Evolutionary conservation across 2,329 filamentous ascomycete species (phyloP).

Genomic region (Fusarium fujikuroi): DNA sequence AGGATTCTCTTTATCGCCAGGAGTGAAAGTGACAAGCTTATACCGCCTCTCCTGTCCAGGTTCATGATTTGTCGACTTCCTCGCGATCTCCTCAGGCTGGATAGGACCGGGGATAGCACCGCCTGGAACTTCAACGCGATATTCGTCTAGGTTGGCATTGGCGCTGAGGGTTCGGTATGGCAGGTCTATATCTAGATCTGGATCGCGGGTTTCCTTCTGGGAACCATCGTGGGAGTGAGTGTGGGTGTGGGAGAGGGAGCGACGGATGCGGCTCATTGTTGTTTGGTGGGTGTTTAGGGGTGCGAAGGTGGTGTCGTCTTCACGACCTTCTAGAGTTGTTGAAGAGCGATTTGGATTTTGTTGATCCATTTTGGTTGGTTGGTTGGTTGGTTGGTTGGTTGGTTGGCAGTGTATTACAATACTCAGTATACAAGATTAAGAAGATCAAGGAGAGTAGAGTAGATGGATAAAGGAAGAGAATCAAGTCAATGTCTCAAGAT

Average conservation of each 20-base stretch:
- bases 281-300: slow-evolving; percentile 39
- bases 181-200: slow-evolving; percentile 64
- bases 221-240: slow-evolving; percentile 20
- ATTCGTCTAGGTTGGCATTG: slow-evolving; percentile 73
- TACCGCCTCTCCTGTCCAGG: slow-evolving; percentile 49
- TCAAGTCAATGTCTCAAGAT: slow-evolving; percentile 27
- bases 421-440: background rate
- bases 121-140: slow-evolving; percentile 67
- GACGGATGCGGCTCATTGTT: slow-evolving; percentile 30
- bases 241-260: slow-evolving; percentile 37
- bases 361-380: slow-evolving; percentile 20
- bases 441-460: background rate
- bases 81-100: slow-evolving; percentile 41
- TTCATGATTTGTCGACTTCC: slow-evolving; percentile 24
- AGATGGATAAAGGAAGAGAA: background rate
- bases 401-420: background rate
- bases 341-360: slow-evolving; percentile 31
- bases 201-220: slow-evolving; percentile 52
- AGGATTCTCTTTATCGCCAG: slow-evolving; percentile 79
- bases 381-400: background rate
- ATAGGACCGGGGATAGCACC: slow-evolving; percentile 68
- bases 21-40: slow-evolving; percentile 72
- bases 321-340: slow-evolving; percentile 28
- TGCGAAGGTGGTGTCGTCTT: slow-evolving; percentile 34
- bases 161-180: slow-evolving; percentile 72